Conservation (phyloP, 1,139 yeast species). For the Eremothecium cymbalariae region DNA sequence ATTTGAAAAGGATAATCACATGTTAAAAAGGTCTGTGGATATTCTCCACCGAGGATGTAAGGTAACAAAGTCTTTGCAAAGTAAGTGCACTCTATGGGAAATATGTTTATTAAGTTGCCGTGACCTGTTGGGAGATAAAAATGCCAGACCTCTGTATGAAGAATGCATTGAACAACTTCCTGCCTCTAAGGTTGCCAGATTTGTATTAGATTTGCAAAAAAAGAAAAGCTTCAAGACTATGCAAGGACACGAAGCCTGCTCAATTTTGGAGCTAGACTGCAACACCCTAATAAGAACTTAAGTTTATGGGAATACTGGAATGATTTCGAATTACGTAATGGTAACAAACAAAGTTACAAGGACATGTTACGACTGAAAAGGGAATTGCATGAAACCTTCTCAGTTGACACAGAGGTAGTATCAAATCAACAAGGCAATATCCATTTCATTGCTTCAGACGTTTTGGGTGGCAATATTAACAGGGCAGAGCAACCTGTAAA, state of each 20-base stretch:
- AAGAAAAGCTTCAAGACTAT: constrained; percentile 19
- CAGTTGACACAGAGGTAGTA: constrained; percentile 31
- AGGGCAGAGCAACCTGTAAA: constrained; percentile 31
- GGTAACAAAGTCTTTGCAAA: constrained; percentile 9
- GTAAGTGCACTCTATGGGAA: constrained; percentile 21
- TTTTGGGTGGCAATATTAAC: constrained; percentile 8
- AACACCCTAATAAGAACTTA: constrained; percentile 35
- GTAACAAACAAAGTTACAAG: constrained; percentile 64
- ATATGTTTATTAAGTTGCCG: constrained; percentile 16
- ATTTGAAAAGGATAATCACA: constrained; percentile 50
- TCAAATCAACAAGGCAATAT: constrained; percentile 32
- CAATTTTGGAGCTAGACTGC: constrained; percentile 41
- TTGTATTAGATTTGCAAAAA: constrained; percentile 24
- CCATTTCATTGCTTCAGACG: constrained; percentile 42
- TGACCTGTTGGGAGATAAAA: constrained; percentile 14
- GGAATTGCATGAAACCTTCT: constrained; percentile 38
- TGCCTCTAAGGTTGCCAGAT: constrained; percentile 16
- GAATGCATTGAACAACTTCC: constrained; percentile 25
- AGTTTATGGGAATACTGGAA: constrained; percentile 62
- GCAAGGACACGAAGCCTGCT: constrained; percentile 56
- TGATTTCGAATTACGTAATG: constrained; percentile 60
- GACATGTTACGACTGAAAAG: constrained; percentile 65
- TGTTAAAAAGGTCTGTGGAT: constrained; percentile 38
- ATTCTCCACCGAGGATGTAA: constrained; percentile 38
- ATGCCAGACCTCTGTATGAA: constrained; percentile 21